Conservation (phyloP, 2,329 filamentous ascomycete species). For the Exophiala oligosperma region DNA sequence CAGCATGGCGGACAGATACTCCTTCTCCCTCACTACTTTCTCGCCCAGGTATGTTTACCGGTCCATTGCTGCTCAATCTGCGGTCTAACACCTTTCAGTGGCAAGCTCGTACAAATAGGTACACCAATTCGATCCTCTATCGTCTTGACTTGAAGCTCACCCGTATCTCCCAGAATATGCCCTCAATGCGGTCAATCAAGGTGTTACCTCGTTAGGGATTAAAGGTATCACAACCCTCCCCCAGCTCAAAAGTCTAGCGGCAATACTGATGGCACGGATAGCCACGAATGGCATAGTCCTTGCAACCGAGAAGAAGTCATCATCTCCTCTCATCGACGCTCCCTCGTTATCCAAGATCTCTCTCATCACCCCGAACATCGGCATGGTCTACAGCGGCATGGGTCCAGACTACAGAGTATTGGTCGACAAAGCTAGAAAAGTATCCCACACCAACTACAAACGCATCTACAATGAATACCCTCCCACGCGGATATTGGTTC, state of each 20-base stretch:
- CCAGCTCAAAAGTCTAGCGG: neutral
- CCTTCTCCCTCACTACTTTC: conserved; percentile 99
- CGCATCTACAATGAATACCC: conserved; percentile 99
- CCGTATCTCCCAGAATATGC: conserved; percentile 76
- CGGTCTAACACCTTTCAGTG: conserved; percentile 62
- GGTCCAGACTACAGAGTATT: conserved; percentile 96
- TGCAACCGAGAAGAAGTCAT: conserved; percentile 99
- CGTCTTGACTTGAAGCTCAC: conserved; percentile 18
- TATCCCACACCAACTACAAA: conserved; percentile 98
- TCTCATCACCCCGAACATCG: conserved; percentile 97
- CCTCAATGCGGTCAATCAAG: conserved; percentile 97
- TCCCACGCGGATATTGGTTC: conserved; percentile 97
- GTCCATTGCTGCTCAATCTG: conserved; percentile 9
- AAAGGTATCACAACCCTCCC: conserved; percentile 65
- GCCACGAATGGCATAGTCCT: conserved; percentile 98
- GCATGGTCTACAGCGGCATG: conserved; percentile 99
- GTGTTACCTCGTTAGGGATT: conserved; percentile 96
- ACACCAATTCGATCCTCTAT: conserved; percentile 35
- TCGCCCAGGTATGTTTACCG: conserved; percentile 80
- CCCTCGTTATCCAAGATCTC: conserved; percentile 95
- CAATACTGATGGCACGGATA: conserved; percentile 40
- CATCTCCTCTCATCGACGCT: conserved; percentile 93
- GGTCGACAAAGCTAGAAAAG: conserved; percentile 96
- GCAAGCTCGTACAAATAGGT: conserved; percentile 99
- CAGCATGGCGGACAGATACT: conserved; percentile 94